Conservation (phyloP, 352 stramenopile genomes). For the Pythium angustatum region DNA sequence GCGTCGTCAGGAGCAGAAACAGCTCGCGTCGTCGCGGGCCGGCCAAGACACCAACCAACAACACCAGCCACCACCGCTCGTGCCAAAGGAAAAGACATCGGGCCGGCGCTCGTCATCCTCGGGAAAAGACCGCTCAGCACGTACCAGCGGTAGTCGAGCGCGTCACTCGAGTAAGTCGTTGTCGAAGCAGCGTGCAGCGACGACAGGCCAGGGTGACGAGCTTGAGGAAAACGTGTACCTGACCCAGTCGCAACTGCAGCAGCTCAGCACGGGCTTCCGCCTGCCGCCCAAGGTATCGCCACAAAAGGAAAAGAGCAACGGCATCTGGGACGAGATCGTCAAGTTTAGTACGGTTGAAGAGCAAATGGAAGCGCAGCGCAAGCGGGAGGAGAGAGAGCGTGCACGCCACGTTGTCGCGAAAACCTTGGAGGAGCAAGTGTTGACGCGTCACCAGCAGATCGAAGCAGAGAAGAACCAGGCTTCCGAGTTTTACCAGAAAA, state of each 20-base stretch:
- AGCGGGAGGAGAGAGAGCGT: constrained; percentile 33
- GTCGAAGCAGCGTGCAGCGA: constrained; percentile 21
- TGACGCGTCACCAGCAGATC: constrained; percentile 37
- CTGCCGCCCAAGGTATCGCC: constrained; percentile 61
- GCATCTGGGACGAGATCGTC: constrained; percentile 85
- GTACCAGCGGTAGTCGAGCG: constrained; percentile 16
- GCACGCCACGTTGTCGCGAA: constrained; percentile 42
- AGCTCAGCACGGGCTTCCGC: constrained; percentile 64
- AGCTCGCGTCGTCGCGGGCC: constrained; percentile 12
- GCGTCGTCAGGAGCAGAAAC: constrained; percentile 39
- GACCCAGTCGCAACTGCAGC: constrained; percentile 69
- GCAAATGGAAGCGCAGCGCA: constrained; percentile 49
- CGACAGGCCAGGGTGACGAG: not conserved
- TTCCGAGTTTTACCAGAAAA: constrained; percentile 54
- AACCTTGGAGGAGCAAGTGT: constrained; percentile 58
- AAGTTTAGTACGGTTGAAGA: constrained; percentile 77
- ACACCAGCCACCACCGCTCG: not conserved
- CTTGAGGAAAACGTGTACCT: constrained; percentile 62
- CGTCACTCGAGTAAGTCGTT: constrained; percentile 6
- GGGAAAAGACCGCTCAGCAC: constrained; percentile 28
- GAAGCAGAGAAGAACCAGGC: constrained; percentile 45
- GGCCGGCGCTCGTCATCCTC: constrained; percentile 29
- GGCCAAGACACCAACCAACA: not conserved
- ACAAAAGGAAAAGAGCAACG: constrained; percentile 76
- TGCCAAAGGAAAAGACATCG: constrained; percentile 15